Evolutionary conservation across 192 early-diverging fungal genomes (phyloP).

Genomic region (Coemansia sp.): DNA sequence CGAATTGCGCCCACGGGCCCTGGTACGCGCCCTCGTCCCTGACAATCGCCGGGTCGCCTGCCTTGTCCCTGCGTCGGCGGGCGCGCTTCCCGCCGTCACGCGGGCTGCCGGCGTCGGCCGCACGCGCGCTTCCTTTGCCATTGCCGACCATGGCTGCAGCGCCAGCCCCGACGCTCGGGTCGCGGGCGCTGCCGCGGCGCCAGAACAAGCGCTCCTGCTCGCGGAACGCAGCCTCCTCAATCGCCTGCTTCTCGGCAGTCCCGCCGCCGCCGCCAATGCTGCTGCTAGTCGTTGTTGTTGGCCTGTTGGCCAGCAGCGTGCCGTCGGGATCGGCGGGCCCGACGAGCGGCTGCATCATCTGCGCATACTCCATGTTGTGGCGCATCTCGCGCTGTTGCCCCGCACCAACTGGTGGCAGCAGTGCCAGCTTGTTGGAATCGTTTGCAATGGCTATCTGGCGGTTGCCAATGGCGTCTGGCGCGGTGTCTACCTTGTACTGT

Average conservation of each 20-base stretch:
- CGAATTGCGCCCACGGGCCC: conserved; percentile 96
- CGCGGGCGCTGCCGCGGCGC: conserved; percentile 76
- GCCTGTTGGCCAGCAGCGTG: conserved; percentile 14
- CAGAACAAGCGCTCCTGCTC: conserved; percentile 84
- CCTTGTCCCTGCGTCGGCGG: conserved; percentile 57
- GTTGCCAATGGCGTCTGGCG: conserved; percentile 26
- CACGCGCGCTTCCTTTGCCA: no score
- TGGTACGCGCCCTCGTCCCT: conserved; percentile 77
- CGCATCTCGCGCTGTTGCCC: conserved; percentile 22
- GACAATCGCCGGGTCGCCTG: conserved; percentile 71
- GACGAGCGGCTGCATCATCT: conserved; percentile 32
- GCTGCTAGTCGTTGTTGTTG: neutral
- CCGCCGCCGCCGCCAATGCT: conserved; percentile 7
- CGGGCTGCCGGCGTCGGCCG: no score
- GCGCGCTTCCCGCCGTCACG: no score
- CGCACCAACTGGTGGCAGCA: neutral
- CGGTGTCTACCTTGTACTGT: conserved; percentile 42
- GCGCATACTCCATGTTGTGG: conserved; percentile 27
- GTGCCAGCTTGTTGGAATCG: neutral
- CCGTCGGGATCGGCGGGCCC: conserved; percentile 33
- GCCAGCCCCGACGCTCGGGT: conserved; percentile 64
- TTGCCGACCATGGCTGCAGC: no score
- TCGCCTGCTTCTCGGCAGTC: conserved; percentile 30
- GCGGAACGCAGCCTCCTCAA: conserved; percentile 60
- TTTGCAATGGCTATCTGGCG: conserved; percentile 1